A percentile compares a stretch with the other conserved stretches of the same genome.
phyloP scores from a whole-genome alignment of 805 yeast species.

The Torulaspora franciscae region DNA sequence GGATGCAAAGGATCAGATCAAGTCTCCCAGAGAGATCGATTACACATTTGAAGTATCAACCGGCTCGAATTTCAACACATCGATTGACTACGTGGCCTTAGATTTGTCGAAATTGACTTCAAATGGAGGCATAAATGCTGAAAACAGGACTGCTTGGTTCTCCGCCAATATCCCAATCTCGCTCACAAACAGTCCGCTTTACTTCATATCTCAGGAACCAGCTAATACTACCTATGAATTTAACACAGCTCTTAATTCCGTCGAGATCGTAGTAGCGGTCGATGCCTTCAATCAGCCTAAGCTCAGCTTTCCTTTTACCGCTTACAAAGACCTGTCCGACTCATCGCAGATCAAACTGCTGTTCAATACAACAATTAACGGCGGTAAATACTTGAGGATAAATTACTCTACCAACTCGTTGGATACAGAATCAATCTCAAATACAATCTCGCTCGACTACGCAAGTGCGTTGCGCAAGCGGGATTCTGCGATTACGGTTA shows the following conservation, averaged over 20 bases:
- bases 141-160: constrained; percentile 29
- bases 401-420: constrained; percentile 22
- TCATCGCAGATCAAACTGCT: constrained; percentile 17
- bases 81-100: constrained; percentile 23
- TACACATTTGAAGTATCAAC: constrained; percentile 24
- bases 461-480: constrained; percentile 6
- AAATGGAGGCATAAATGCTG: constrained; percentile 25
- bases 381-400: constrained; percentile 30
- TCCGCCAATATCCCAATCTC: constrained; percentile 28
- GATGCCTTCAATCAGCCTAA: constrained; percentile 28
- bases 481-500: constrained; percentile 3
- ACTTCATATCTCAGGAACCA: constrained; percentile 21
- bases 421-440: constrained; percentile 13
- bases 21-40: constrained; percentile 16
- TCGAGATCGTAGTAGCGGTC: constrained; percentile 24
- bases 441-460: constrained; percentile 5
- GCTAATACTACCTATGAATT: constrained; percentile 17
- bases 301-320: constrained; percentile 23
- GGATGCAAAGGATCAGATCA: constrained; percentile 15
- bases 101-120: constrained; percentile 19
- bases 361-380: constrained; percentile 25
- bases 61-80: constrained; percentile 16
- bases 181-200: constrained; percentile 16
- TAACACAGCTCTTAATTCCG: constrained; percentile 17
- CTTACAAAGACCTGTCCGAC: constrained; percentile 26